Evolutionary conservation across 2,329 filamentous ascomycete genomes (phyloP), one percentile per base, ranked within the genome.

Genomic region (Calonectria crousiana): DNA sequence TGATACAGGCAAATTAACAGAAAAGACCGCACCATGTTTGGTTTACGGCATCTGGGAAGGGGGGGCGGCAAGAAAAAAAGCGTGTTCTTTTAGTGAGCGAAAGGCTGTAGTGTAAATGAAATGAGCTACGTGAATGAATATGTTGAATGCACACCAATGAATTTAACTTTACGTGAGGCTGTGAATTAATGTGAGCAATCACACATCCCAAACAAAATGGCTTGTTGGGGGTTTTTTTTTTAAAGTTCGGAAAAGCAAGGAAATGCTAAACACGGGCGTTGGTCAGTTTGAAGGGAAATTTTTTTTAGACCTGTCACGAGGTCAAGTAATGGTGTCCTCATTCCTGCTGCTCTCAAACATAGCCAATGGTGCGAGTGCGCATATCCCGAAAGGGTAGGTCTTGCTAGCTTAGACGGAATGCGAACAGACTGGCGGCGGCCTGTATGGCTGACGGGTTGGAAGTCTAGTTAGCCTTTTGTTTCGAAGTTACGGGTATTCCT

Each of bases 1-100:
- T 73, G 72, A 69, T 67, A 69, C 72, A 76, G 70, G 71, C 66
- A 78, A 65, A 62, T 49, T 52, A 74, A 53, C 53, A 58, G 36
- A 71, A 74, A 60, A 65, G 23, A 60, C 67, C 52, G 69, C 68
- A 30, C 26, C 67, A 38, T 69, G 49, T 74, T 74, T 41, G n/a
- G 69, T 41, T 71, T 74, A 71, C 66, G 56, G 69, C 69, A 72
- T 60, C 30, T 44, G 34, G 73, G 47, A 69, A 65, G 49, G 65
- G 34, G 71, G 71, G 64, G 73, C 53, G 71, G 65, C n/a, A 72
- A 72, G 23, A 71, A 70, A 67, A 70, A 67, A 72, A 52, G 71
- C 71, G 71, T 58, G 28, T 69, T 73, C 66, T 73, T 73, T 44
- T 66, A 67, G 51, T 65, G 41, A 71, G 58, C 53, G 49, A 30